These are phyloP conservation scores for Cladophialophora carrionii DNA, from an alignment of 2,329 filamentous ascomycete species.

Conservation along the genomic window DNA sequence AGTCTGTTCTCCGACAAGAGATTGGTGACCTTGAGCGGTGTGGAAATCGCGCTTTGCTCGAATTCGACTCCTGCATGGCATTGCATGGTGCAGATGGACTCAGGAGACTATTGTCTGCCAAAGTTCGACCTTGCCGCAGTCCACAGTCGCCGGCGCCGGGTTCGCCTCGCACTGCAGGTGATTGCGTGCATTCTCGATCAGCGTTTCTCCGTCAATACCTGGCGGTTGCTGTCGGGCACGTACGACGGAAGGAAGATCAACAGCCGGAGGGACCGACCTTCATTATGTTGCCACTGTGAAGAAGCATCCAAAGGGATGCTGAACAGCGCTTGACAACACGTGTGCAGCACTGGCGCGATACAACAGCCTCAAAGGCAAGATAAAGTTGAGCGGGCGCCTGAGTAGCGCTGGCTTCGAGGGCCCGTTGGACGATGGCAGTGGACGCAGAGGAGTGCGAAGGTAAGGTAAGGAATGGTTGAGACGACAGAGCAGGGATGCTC, in stretches of 20 bases:
- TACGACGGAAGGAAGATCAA: constrained; percentile 10
- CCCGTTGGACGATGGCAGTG: not conserved
- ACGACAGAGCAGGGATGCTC: constrained; percentile 9
- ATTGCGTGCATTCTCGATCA: constrained; percentile 20
- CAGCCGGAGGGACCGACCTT: not conserved
- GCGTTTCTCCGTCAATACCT: not conserved
- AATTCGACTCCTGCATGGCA: constrained; percentile 12
- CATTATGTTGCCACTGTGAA: constrained; percentile 9
- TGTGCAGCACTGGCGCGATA: constrained; percentile 16
- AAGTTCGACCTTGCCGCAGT: not conserved
- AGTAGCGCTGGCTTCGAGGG: constrained; percentile 10
- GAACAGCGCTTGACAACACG: constrained; percentile 7
- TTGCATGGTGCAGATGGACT: constrained; percentile 19
- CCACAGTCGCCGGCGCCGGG: not conserved
- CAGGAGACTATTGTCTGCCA: constrained; percentile 17
- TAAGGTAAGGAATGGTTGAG: not conserved
- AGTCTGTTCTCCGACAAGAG: not conserved
- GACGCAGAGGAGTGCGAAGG: not conserved
- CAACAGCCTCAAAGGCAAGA: constrained; percentile 15
- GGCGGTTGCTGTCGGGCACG: constrained; percentile 2
- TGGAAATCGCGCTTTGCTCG: constrained; percentile 5
- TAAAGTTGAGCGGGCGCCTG: constrained; percentile 17
- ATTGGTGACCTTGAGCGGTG: constrained; percentile 22
- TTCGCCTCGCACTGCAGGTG: not conserved
- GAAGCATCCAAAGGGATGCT: not conserved